These are phyloP conservation scores for Stylonectria norvegica DNA, from an alignment of 2,329 filamentous ascomycete genomes.

Conservation along the genomic window DNA sequence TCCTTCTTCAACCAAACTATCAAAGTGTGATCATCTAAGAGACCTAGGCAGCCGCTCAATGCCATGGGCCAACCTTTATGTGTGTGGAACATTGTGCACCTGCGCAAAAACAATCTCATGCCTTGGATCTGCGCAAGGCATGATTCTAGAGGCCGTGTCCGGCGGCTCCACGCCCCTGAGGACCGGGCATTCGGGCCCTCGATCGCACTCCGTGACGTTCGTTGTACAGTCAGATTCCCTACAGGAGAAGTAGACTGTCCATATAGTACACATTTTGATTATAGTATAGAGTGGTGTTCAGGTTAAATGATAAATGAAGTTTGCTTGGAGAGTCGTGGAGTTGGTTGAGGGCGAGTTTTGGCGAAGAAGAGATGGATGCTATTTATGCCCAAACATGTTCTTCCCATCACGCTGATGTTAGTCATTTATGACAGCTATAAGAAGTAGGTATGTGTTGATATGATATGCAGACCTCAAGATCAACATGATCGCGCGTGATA, in stretches of 20 bases:
- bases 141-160: conserved; percentile 9
- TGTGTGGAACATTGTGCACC: too few species aligned
- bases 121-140: conserved; percentile 11
- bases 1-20: background rate
- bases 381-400: too few species aligned
- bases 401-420: too few species aligned
- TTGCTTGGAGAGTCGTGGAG: too few species aligned
- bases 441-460: too few species aligned
- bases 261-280: conserved; percentile 9
- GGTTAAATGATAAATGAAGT: background rate
- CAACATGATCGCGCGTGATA: too few species aligned
- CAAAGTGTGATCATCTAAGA: background rate
- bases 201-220: conserved; percentile 5
- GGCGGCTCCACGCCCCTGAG: conserved; percentile 5
- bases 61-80: background rate
- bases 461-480: too few species aligned
- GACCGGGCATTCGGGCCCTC: conserved; percentile 8
- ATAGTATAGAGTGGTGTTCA: conserved; percentile 2
- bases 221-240: conserved; percentile 4
- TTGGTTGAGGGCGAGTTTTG: too few species aligned
- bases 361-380: too few species aligned
- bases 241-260: conserved; percentile 8
- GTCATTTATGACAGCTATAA: too few species aligned
- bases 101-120: conserved; percentile 10
- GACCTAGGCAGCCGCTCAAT: background rate